phyloP scores from a whole-genome alignment of 2,329 filamentous ascomycete genomes.

The Nothophaeocryptopus gaeumannii region DNA sequence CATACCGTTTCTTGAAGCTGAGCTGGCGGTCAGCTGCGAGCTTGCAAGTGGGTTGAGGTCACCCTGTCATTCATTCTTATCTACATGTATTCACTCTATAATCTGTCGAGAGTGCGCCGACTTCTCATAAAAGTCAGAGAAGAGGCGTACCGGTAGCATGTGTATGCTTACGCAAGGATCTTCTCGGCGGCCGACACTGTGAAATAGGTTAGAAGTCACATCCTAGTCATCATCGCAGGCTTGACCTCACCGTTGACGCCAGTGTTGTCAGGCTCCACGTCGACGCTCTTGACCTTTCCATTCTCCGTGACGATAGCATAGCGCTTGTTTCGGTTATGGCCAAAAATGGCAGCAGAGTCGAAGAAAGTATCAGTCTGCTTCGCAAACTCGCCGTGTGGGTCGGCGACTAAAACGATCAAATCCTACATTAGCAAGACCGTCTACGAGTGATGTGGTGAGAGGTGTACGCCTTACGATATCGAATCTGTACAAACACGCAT shows the following conservation, averaged over 20 bases:
- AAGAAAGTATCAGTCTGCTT: slow-evolving; percentile 80
- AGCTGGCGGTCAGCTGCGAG: too few relatives aligned
- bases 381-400: slow-evolving; percentile 76
- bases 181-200: slow-evolving; percentile 13
- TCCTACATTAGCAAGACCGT: too few relatives aligned
- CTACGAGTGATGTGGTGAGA: too few relatives aligned
- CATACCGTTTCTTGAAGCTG: too few relatives aligned
- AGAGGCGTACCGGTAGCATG: too few relatives aligned
- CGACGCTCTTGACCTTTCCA: slow-evolving; percentile 76
- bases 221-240: slow-evolving; percentile 19
- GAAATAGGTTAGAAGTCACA: neutral
- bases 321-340: slow-evolving; percentile 77
- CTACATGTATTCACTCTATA: too few relatives aligned
- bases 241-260: slow-evolving; percentile 15
- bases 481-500: too few relatives aligned
- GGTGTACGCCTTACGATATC: too few relatives aligned
- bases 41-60: too few relatives aligned
- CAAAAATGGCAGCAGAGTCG: slow-evolving; percentile 75
- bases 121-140: too few relatives aligned
- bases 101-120: too few relatives aligned
- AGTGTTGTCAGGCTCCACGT: slow-evolving; percentile 72
- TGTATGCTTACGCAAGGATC: slow-evolving; percentile 1
- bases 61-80: too few relatives aligned
- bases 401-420: slow-evolving; percentile 64
- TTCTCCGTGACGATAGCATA: slow-evolving; percentile 81